Evolutionary conservation across 352 stramenopile genomes (phyloP), one percentile per base, ranked within the genome.

Genomic region (Pythium aquatile): DNA sequence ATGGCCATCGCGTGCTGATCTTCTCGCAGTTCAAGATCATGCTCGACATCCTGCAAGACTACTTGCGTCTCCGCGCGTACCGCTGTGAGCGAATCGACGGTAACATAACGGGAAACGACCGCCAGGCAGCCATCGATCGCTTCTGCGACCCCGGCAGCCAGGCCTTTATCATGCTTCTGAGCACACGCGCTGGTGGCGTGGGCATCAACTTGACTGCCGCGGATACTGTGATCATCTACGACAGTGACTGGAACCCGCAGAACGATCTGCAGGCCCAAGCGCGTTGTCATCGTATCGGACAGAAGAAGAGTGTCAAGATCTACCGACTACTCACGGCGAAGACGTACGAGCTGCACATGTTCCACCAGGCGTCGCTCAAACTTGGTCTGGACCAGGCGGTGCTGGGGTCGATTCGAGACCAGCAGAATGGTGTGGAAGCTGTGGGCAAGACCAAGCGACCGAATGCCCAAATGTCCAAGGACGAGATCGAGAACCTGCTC

Each of bases 21-120:
- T 99, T 99, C 74, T 99, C 92, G 6, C 98, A 99, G 78, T 97
- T 98, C 75, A 98, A 98, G 74, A 98, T 98, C 48, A 99, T 99
- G 97, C 82, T 99, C 53, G 96, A 99, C 74, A 98, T 99, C 44
- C 70, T 99, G 24, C 96, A 99, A 72, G 98, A 99, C 63, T 99
- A 99, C 75, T 71, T 99, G 20, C 69, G 82, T 10, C 67, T 93
- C 33, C 88, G 96, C 24, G 66, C 80, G 33, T 98, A 98, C 70
- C 88, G 91, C 47, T 98, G 88, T 79, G 97, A 99, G 66, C 88
- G 98, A 13, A 99, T 99, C 63, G 98, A 99, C 74, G 98, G 98
- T 48, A 97, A 94, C 47, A 98, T 99, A 61, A 99, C 94, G 24
- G 97, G 97, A 39, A 90, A 97, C 40, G 95, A 98, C 56, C 87